These are phyloP conservation scores for Acanthamoeba quina DNA, from an alignment of 208 protist genomes.

Conservation along the genomic window DNA sequence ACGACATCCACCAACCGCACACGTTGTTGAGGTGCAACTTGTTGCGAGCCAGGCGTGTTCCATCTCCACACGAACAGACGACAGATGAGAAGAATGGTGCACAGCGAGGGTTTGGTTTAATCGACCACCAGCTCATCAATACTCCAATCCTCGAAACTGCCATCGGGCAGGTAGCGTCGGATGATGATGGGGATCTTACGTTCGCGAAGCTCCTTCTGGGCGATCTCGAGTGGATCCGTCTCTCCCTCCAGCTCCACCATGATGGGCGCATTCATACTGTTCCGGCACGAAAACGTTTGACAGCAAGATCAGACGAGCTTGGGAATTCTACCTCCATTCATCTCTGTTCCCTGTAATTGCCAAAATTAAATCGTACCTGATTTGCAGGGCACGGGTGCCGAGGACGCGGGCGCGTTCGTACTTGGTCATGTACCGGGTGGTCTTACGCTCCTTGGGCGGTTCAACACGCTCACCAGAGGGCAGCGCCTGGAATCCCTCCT, in stretches of 20 bases:
- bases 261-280: conserved; percentile 97
- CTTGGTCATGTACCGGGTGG: conserved; percentile 98
- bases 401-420: conserved; percentile 98
- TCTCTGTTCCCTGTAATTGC: no score
- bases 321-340: no score
- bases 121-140: conserved; percentile 78
- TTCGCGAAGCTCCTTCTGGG: conserved; percentile 97
- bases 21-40: no score
- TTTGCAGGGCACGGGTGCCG: conserved; percentile 98
- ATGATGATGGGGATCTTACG: conserved; percentile 99
- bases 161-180: conserved; percentile 95
- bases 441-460: conserved; percentile 90
- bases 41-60: no score
- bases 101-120: not conserved
- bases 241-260: conserved; percentile 97
- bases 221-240: conserved; percentile 98
- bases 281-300: not conserved
- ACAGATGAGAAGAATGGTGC: not conserved
- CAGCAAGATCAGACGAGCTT: not conserved
- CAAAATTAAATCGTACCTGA: conserved; percentile 88
- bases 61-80: no score
- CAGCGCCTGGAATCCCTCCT: conserved; percentile 1
- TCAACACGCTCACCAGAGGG: not conserved
- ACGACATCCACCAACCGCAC: no score
- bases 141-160: conserved; percentile 95